These are phyloP conservation scores for Coprinopsis strossmayeri DNA, from an alignment of 768 basidiomycete species.

Conservation along the genomic window DNA sequence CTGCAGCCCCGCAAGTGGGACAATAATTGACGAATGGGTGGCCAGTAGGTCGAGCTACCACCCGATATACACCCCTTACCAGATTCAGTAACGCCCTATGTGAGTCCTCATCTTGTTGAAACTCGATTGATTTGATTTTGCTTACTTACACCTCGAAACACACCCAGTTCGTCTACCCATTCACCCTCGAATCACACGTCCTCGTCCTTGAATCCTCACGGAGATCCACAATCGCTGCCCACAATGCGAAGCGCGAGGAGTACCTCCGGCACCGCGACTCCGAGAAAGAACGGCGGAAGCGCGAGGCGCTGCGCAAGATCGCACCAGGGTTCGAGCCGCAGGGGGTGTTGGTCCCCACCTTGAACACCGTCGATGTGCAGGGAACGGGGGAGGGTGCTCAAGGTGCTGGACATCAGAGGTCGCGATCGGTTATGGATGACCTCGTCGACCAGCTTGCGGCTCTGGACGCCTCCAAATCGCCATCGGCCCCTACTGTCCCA, in stretches of 20 bases:
- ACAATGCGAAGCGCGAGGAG: constrained; percentile 61
- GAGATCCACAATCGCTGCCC: constrained; percentile 55
- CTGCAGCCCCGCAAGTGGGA: background rate
- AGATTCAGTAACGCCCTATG: constrained; percentile 84
- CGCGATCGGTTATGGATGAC: constrained; percentile 69
- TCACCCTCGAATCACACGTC: constrained; percentile 85
- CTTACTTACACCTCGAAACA: no score
- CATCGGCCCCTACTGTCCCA: background rate
- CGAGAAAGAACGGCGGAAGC: constrained; percentile 61
- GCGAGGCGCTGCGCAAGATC: constrained; percentile 66
- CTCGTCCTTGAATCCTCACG: constrained; percentile 71
- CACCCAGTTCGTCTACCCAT: constrained; percentile 89
- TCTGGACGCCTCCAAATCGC: constrained; percentile 33
- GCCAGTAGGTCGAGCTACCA: constrained; percentile 68
- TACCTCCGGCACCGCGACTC: constrained; percentile 67
- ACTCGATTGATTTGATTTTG: no score
- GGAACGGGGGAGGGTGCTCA: background rate
- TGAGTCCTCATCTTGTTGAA: constrained; percentile 25
- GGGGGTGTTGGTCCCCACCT: constrained; percentile 38
- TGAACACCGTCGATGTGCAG: constrained; percentile 7
- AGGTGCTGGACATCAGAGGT: constrained; percentile 16
- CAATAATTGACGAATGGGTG: background rate
- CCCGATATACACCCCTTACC: constrained; percentile 93
- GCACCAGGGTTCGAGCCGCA: constrained; percentile 82
- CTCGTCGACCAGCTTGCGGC: constrained; percentile 76